Percentiles rank a stretch among this genome's conserved stretches.
Evolutionary conservation across 352 stramenopile genomes (phyloP).

Genomic region (Pythium grandisporangium): DNA sequence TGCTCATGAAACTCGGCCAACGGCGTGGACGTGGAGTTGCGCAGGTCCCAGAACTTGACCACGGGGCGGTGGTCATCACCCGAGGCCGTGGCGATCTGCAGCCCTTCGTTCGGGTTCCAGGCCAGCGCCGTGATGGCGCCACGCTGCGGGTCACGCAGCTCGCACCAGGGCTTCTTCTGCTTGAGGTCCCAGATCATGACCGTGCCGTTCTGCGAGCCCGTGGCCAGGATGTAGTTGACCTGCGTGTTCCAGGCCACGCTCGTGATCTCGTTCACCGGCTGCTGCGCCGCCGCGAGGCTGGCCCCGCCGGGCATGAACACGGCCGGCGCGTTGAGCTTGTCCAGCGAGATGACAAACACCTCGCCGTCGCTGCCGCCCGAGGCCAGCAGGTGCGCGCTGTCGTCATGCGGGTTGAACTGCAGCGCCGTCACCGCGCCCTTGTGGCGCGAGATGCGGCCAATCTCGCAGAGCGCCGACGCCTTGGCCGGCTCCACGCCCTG

Average conservation of each 20-base stretch:
- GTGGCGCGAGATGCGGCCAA: slow-evolving; percentile 75
- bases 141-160: slow-evolving; percentile 88
- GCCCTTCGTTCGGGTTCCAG: slow-evolving; percentile 97
- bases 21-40: slow-evolving; percentile 96
- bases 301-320: slow-evolving; percentile 86
- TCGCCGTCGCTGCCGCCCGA: slow-evolving; percentile 91
- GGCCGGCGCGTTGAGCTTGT: slow-evolving; percentile 82
- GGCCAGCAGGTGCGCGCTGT: slow-evolving; percentile 89
- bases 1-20: slow-evolving; percentile 95
- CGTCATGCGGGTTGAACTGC: slow-evolving; percentile 94
- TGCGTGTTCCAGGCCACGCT: slow-evolving; percentile 97
- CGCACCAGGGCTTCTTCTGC: slow-evolving; percentile 97
- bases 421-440: slow-evolving; percentile 90
- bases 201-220: slow-evolving; percentile 89
- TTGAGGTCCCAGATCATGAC: slow-evolving; percentile 98
- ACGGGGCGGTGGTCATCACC: slow-evolving; percentile 93
- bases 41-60: slow-evolving; percentile 97
- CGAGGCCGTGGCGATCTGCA: slow-evolving; percentile 95
- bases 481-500: slow-evolving; percentile 16
- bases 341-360: slow-evolving; percentile 93
- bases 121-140: slow-evolving; percentile 88
- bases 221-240: slow-evolving; percentile 97
- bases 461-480: slow-evolving; percentile 40
- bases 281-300: slow-evolving; percentile 35
- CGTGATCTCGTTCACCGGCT: slow-evolving; percentile 82